Base-by-base conservation (phyloP, 192 early-diverging fungal species). In the Coemansia sp. region DNA sequence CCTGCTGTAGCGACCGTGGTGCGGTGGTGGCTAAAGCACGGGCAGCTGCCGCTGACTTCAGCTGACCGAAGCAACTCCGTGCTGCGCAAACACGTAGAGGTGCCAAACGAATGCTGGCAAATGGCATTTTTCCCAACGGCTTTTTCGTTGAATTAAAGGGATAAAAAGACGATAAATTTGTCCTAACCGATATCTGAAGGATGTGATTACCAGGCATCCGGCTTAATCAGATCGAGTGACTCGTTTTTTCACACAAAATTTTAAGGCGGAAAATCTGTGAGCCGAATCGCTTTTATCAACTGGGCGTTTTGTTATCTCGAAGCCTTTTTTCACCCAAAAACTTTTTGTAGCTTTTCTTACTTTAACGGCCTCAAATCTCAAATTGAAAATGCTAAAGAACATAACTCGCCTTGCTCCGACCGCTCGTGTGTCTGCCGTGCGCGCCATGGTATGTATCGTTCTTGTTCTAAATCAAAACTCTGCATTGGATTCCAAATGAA, bases 351-450 rank as follows among this genome's bases (percentile, higher is more conserved):
- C 42, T 59, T 52, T 64, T 58, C 46, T 49, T 28, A 31, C 32
- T 65, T 47, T 46, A 69, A 51, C 49, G 67, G 59, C 62, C 59
- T 61, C 66, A 46, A 66, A 61, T 55, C 62, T 40, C 51, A 64
- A 59, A 61, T 63, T 34, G 50, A 62, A 53, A 64, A 80, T 80
- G 79, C 64, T 80, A 52, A 80, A 71, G 67, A 76, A 76, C 79
- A 69, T 73, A 59, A 54, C 69, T 60, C 79, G 79, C 53, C 67
- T 76, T 48, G 69, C 65, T 43, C 67, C 69, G 17, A 51, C 65
- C 43, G 55, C 72, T 42, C 75, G 75, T 56, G 75, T 67, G 52
- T 69, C 75, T 17, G 63, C 58, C 41, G 75, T 63, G 36, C 75
- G 75, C 53, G 67, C 75, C 36, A 53, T 78, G 63, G 75, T 78